Percentiles rank a stretch among this genome's conserved stretches.
phyloP scores from a whole-genome alignment of 2,329 filamentous ascomycete genomes.

The Bertia moriformis region DNA sequence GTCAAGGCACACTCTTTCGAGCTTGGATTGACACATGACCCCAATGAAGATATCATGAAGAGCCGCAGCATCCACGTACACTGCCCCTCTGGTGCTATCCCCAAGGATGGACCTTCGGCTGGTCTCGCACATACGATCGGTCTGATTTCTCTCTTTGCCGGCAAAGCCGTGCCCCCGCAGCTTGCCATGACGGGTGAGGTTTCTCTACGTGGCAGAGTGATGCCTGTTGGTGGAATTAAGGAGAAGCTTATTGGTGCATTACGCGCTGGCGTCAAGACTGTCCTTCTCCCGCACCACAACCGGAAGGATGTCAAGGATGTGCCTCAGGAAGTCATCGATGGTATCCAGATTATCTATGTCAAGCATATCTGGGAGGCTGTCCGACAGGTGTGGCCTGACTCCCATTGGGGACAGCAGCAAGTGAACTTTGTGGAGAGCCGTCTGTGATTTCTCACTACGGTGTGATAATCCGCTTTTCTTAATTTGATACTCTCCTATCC shows the following conservation, averaged over 20 bases:
- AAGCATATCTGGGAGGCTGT: conserved; percentile 92
- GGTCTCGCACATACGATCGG: conserved; percentile 90
- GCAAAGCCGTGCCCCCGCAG: conserved; percentile 72
- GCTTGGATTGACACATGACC: conserved; percentile 67
- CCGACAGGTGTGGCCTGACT: conserved; percentile 79
- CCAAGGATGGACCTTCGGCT: conserved; percentile 78
- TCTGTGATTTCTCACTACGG: no score
- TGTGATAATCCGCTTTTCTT: background rate
- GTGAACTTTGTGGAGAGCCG: conserved; percentile 61
- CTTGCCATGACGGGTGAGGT: conserved; percentile 86
- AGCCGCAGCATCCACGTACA: conserved; percentile 88
- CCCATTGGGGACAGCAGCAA: conserved; percentile 62
- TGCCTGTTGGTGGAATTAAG: conserved; percentile 93
- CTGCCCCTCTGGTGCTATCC: conserved; percentile 85
- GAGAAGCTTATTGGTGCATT: conserved; percentile 94
- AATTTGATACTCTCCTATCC: background rate
- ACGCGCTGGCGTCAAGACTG: conserved; percentile 85
- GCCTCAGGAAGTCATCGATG: conserved; percentile 75
- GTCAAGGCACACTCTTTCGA: conserved; percentile 92
- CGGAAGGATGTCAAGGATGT: conserved; percentile 84
- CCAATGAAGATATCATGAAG: conserved; percentile 88
- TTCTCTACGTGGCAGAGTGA: conserved; percentile 74
- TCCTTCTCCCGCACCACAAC: conserved; percentile 76
- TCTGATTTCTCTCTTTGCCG: conserved; percentile 76
- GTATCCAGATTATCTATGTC: conserved; percentile 78